phyloP scores from a whole-genome alignment of 164 flowering plant species.

The Chloranthus sessilifolius region DNA sequence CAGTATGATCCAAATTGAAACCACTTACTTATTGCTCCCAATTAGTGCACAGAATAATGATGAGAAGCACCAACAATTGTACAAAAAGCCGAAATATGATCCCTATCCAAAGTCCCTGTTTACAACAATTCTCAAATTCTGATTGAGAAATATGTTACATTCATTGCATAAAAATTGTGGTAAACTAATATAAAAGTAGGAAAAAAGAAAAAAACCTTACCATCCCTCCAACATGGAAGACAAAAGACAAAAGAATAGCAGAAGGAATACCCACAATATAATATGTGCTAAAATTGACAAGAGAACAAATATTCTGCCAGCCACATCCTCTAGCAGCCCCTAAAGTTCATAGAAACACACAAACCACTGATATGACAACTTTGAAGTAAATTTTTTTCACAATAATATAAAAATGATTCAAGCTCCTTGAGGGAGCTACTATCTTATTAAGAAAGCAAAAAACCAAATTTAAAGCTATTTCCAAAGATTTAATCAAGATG shows the following conservation, averaged over 20 bases:
- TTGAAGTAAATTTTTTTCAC: not conserved
- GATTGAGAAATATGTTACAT: too few species aligned
- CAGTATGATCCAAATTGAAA: not conserved
- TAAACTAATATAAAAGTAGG: not conserved
- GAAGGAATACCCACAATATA: conserved; percentile 51
- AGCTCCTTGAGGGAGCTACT: not conserved
- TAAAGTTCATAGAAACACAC: conserved; percentile 4
- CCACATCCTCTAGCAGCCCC: conserved; percentile 77
- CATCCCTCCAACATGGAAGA: conserved; percentile 47
- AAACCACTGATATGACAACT: not conserved
- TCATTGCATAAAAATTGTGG: too few species aligned
- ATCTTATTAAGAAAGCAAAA: not conserved
- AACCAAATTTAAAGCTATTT: not conserved
- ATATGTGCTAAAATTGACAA: conserved; percentile 55
- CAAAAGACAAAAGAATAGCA: conserved; percentile 47
- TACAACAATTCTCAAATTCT: not conserved
- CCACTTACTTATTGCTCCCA: conserved; percentile 65
- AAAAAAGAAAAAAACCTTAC: conserved; percentile 12
- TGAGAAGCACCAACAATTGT: conserved; percentile 35
- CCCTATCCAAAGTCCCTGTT: conserved; percentile 81
- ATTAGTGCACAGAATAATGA: conserved; percentile 41
- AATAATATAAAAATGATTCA: not conserved
- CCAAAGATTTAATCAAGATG: not conserved
- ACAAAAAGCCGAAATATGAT: conserved; percentile 51
- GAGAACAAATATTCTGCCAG: conserved; percentile 53